These are phyloP conservation scores for Linnemannia elongata DNA, from an alignment of 192 early-diverging fungal genomes.

Conservation along the genomic window DNA sequence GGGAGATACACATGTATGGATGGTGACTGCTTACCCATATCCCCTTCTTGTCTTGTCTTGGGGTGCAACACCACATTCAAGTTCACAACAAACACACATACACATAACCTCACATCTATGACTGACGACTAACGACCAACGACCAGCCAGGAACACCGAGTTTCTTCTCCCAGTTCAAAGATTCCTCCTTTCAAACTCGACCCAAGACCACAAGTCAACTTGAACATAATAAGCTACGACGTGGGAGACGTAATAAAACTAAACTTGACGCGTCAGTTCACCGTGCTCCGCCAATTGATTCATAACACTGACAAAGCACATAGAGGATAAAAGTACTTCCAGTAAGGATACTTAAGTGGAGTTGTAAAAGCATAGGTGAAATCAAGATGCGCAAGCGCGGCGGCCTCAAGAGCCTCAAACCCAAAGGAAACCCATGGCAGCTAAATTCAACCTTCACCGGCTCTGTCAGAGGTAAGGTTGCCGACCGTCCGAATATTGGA, in stretches of 20 bases:
- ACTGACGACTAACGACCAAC: too few species aligned
- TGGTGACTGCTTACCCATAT: too few species aligned
- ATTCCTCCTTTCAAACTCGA: not conserved
- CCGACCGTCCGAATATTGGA: not conserved
- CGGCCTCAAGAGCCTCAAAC: slow-evolving; percentile 27
- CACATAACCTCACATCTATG: too few species aligned
- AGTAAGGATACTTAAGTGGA: too few species aligned
- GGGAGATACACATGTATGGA: too few species aligned
- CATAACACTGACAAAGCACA: not conserved
- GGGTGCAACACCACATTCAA: too few species aligned
- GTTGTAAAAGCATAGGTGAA: not conserved
- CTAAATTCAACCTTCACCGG: slow-evolving; percentile 28
- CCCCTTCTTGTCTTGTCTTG: too few species aligned
- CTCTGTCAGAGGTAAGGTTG: slow-evolving; percentile 2
- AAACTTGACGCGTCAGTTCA: not conserved
- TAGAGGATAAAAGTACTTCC: too few species aligned
- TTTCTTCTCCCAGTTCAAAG: not conserved
- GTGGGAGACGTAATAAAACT: slow-evolving; percentile 22
- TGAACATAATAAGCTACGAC: slow-evolving; percentile 2
- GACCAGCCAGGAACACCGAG: not conserved
- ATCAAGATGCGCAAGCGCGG: slow-evolving; percentile 16
- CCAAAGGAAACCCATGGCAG: slow-evolving; percentile 15
- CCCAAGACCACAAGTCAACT: slow-evolving; percentile 26
- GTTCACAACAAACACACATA: not conserved
- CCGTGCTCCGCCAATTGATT: not conserved